Evolutionary conservation across 2,329 filamentous ascomycete genomes (phyloP).

Genomic region (Aspergillus pseudotamarii): DNA sequence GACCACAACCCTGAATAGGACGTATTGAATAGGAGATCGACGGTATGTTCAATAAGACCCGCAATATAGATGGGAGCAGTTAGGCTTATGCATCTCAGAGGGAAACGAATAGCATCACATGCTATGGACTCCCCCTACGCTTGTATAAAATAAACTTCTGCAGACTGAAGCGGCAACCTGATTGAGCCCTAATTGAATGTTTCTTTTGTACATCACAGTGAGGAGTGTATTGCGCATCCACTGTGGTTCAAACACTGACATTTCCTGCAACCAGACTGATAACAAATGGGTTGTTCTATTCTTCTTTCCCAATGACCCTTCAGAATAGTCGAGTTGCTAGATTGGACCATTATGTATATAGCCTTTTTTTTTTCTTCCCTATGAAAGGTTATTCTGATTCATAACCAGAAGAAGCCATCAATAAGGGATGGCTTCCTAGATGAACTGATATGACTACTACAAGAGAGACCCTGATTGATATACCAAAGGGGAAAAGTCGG

Average conservation of each 20-base stretch:
- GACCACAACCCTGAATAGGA: neutral
- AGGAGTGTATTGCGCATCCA: neutral
- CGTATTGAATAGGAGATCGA: neutral
- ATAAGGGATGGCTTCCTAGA: neutral
- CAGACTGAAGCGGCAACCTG: neutral
- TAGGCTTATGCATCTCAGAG: neutral
- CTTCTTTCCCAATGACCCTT: neutral
- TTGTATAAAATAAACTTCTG: neutral
- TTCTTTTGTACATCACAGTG: neutral
- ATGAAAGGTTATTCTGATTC: neutral
- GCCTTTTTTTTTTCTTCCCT: neutral
- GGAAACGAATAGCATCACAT: neutral
- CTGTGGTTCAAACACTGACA: neutral
- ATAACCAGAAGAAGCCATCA: neutral
- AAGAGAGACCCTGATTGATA: slow-evolving; percentile 12
- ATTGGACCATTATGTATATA: neutral
- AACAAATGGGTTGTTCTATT: neutral
- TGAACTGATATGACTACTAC: neutral
- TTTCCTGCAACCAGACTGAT: neutral
- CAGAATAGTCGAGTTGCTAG: neutral
- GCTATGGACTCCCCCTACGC: no score
- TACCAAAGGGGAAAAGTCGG: slow-evolving; percentile 7
- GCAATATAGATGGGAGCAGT: neutral
- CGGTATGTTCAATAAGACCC: slow-evolving; percentile 9
- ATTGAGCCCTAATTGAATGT: neutral